phyloP scores from a whole-genome alignment of 2,329 filamentous ascomycete species.

The Trichoderma polysporum region DNA sequence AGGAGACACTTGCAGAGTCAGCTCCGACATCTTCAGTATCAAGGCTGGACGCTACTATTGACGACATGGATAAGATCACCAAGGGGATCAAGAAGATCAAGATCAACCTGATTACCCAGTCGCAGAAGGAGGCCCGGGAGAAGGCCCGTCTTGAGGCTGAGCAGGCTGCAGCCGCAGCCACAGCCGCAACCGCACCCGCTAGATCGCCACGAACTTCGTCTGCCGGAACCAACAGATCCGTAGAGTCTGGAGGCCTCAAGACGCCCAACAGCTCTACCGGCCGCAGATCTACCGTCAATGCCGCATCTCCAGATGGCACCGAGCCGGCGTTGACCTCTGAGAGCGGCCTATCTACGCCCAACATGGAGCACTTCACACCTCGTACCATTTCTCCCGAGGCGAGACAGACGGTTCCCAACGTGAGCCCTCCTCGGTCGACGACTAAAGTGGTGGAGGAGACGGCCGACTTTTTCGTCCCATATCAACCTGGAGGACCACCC shows the following conservation, averaged over 20 bases:
- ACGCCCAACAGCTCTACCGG: constrained; percentile 2
- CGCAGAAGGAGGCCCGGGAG: constrained; percentile 56
- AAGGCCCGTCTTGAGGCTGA: constrained; percentile 31
- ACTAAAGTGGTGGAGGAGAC: constrained; percentile 29
- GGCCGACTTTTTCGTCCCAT: constrained; percentile 50
- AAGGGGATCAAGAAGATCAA: constrained; percentile 62
- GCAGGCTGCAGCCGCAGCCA: constrained; percentile 6
- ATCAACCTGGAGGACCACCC: constrained; percentile 54
- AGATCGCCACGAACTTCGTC: constrained; percentile 1
- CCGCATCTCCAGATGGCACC: constrained; percentile 10
- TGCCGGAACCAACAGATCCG: constrained; percentile 5
- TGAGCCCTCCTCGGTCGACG: constrained; percentile 34
- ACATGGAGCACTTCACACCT: constrained; percentile 28
- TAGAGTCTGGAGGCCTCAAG: constrained; percentile 5
- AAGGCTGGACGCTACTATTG: constrained; percentile 23
- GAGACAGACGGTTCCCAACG: constrained; percentile 27
- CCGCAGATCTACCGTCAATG: not conserved
- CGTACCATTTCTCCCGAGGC: constrained; percentile 26
- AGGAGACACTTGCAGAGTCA: constrained; percentile 29
- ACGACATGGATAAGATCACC: constrained; percentile 56
- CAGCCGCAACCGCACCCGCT: not conserved
- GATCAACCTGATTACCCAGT: constrained; percentile 59
- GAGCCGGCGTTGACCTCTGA: constrained; percentile 29
- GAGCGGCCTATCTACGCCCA: constrained; percentile 29
- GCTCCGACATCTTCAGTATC: constrained; percentile 16